Conservation (phyloP, 768 basidiomycete species). For the Leucosporidium yakuticum region DNA sequence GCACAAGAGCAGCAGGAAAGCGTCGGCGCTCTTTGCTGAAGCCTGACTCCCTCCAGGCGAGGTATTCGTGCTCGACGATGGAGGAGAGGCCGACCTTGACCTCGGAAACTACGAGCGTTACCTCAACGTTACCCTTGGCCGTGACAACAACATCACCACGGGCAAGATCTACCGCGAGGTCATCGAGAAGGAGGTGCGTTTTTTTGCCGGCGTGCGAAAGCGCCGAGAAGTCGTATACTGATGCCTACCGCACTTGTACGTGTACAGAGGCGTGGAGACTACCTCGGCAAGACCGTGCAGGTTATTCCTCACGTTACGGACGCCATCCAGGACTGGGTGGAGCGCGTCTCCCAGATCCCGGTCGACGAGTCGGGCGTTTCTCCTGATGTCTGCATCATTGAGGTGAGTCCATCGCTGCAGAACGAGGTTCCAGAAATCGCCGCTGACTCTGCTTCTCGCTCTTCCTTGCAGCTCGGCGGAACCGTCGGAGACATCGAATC, state of each 20-base stretch:
- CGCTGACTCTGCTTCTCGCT: not conserved
- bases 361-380: constrained; percentile 88
- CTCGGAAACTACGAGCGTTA: constrained; percentile 98
- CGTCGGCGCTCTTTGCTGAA: not conserved
- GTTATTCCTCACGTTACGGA: constrained; percentile 94
- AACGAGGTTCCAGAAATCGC: not conserved
- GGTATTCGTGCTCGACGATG: constrained; percentile 96
- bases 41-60: constrained; percentile 57
- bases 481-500: constrained; percentile 99
- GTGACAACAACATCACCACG: constrained; percentile 97
- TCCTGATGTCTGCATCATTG: constrained; percentile 95
- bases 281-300: constrained; percentile 95
- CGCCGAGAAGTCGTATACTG: not conserved
- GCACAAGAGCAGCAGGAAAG: not conserved
- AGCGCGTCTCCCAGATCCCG: constrained; percentile 86
- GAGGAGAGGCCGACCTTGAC: constrained; percentile 96
- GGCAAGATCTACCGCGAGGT: constrained; percentile 97
- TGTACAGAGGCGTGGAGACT: constrained; percentile 51
- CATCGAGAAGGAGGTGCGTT: constrained; percentile 86
- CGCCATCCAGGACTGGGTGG: constrained; percentile 98
- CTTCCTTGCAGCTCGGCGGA: constrained; percentile 72
- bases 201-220: not conserved
- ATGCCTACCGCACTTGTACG: too few species aligned
- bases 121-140: constrained; percentile 83
- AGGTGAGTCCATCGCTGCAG: constrained; percentile 53